Evolutionary conservation across 306 rosid species (phyloP).

Genomic region (Astragalus glycyphyllos): DNA sequence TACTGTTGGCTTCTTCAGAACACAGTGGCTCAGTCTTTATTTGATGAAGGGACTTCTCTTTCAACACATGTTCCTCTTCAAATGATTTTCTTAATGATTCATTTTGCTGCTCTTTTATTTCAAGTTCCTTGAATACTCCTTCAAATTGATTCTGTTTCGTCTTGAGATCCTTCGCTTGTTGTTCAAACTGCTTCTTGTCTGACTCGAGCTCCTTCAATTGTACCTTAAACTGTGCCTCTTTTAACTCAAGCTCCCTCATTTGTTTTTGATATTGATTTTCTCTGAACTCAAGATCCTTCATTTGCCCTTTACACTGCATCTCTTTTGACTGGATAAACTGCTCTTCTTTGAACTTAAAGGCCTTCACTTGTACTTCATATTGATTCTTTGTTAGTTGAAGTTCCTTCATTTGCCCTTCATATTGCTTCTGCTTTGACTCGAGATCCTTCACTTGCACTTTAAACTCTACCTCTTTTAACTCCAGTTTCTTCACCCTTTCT

Average conservation of each 20-base stretch:
- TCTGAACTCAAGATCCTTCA: slow-evolving; percentile 2
- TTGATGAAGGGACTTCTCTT: slow-evolving; percentile 27
- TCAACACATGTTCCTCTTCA: slow-evolving; percentile 26
- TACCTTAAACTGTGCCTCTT: slow-evolving; percentile 24
- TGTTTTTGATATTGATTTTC: not conserved
- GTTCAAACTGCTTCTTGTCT: slow-evolving; percentile 40
- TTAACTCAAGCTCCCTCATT: not conserved
- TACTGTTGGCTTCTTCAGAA: not conserved
- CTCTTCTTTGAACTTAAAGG: not conserved
- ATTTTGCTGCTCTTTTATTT: slow-evolving; percentile 36
- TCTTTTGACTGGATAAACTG: slow-evolving; percentile 31
- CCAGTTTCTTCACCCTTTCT: slow-evolving; percentile 24
- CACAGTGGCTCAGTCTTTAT: slow-evolving; percentile 28
- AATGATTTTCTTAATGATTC: slow-evolving; percentile 24
- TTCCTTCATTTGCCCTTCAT: slow-evolving; percentile 13
- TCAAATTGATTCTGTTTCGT: slow-evolving; percentile 24
- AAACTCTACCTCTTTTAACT: not conserved
- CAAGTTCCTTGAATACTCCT: not conserved
- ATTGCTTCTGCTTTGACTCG: slow-evolving; percentile 36
- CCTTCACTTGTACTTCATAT: slow-evolving; percentile 28
- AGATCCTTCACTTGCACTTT: slow-evolving; percentile 14
- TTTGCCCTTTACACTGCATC: slow-evolving; percentile 31
- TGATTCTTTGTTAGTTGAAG: slow-evolving; percentile 34
- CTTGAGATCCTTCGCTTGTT: not conserved
- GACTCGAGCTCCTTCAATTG: slow-evolving; percentile 28